Base-by-base conservation (phyloP, 345 rosid genomes). In the Nephelium lappaceum region DNA sequence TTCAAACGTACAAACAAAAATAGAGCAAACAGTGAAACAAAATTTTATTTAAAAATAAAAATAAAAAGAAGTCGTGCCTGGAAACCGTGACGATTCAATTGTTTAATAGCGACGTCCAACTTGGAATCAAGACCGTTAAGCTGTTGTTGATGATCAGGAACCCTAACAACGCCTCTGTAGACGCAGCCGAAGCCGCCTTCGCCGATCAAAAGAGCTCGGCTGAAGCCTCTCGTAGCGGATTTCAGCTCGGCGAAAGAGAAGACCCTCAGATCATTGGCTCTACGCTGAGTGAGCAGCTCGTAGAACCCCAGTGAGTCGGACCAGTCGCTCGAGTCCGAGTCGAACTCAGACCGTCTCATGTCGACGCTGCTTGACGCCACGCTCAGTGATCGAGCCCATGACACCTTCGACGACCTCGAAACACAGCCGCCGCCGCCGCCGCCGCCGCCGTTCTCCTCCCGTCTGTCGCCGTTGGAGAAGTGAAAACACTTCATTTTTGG, bases 131-230 rank as follows among this genome's bases (percentile, higher is more conserved):
- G 69, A 58, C 84, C 89, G 49, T 83, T 75, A 27, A 65, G 55
- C 67, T 42, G 64, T 12, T 67, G 74, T 42, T 60, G 72, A 9
- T 66, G 82, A 64, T 76, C 83, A 14, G 86, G 69, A 73, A 89
- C 84, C 80, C 82, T 81, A 76, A 95, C 88, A 31, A 89, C 88
- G 42, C 94, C 99, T 81, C 87, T 83, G 60, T 84, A 96, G 57
- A 96, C 99, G 62, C 98, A 96, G 1, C 99, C 98, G 49, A 96
- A 96, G 4, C 99, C 98, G 67, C 99, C 98, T 83, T 96, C 98
- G 1, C 98, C 99, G 41, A 96, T 91, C 87, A 94, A 43, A 31
- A 92, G 88, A 41, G 85, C 88, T 77, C 97, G 84, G 63, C 80
- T 94, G 82, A 96, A 94, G 41, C 97, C 95, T 70, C 90, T 82